Conservation (phyloP, 805 yeast genomes). For the Pichia cephalocereana region DNA sequence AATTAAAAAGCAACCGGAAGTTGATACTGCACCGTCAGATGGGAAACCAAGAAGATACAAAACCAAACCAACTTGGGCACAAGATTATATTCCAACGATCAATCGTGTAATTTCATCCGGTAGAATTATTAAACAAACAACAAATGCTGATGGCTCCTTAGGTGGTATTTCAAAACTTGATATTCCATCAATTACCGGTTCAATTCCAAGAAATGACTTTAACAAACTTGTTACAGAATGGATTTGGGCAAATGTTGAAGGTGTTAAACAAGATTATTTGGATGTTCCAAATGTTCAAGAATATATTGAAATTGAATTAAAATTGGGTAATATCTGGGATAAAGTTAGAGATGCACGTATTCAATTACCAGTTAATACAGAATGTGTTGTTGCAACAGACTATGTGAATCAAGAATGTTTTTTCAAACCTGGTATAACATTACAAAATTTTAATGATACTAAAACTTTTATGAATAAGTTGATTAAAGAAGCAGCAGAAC, state of each 20-base stretch:
- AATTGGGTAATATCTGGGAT: conserved; percentile 63
- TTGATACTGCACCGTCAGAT: conserved; percentile 3
- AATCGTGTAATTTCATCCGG: conserved; percentile 7
- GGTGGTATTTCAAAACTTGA: conserved; percentile 16
- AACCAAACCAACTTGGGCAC: conserved; percentile 78
- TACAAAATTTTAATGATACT: conserved; percentile 49
- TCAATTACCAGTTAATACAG: conserved; percentile 58
- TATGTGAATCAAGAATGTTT: conserved; percentile 46
- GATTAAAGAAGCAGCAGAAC: conserved; percentile 25
- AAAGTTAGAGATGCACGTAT: conserved; percentile 54
- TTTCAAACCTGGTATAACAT: conserved; percentile 60
- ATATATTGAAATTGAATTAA: conserved; percentile 63
- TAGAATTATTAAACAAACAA: neutral
- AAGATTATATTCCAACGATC: conserved; percentile 47
- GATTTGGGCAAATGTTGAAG: conserved; percentile 74
- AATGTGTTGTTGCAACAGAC: conserved; percentile 41
- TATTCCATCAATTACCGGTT: conserved; percentile 53
- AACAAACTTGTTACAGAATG: conserved; percentile 79
- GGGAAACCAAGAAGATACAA: conserved; percentile 53
- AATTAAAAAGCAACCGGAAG: conserved; percentile 21
- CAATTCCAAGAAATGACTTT: conserved; percentile 70
- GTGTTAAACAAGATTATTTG: conserved; percentile 42
- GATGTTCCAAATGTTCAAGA: conserved; percentile 33
- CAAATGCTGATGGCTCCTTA: conserved; percentile 6
- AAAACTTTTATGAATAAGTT: conserved; percentile 46